Base-by-base conservation (phyloP, 2,329 filamentous ascomycete genomes). In the Cercospora sp. region DNA sequence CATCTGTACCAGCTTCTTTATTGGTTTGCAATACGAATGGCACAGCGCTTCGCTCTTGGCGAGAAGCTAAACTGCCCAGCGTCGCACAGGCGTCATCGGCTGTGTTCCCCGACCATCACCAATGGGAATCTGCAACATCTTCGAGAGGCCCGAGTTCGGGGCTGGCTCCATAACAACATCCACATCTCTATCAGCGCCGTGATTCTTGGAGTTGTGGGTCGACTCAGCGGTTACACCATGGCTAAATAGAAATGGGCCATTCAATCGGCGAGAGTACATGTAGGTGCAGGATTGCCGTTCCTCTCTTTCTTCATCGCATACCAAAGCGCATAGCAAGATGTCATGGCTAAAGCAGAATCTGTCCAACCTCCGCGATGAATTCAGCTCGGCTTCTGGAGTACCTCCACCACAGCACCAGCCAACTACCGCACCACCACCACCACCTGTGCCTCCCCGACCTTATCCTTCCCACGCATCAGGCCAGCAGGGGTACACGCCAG, bases 321-420 rank as follows among this genome's bases (percentile, higher is more conserved):
- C 24, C 59, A 58, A 40, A 21, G 7, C 13, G 28, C 10, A n/a
- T 43, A 37, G 32, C 53, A 57, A 64, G 18, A 64, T 69, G 64
- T 69, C 65, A n/a, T 67, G 64, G 61, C 34, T 67, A 18, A 61
- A 61, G 49, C 67, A 61, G 45, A 55, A 61, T 43, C 59, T 65
- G 24, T 37, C 30, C 49, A 65, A 68, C 28, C 51, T 67, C 32
- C 55, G 64, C 26, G 62, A 65, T 32, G 67, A 68, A 10, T 28
- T 53, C 18, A 51, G 43, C 16, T 26, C 59, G 24, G 37, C 51
- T 16, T 28, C 51, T 34, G 34, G 34, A 21, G 28, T 18, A 34
- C 55, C 57, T 18, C 63, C 28, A 32, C 62, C 64, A n/a, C 62
- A 62, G 32, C 59, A 68, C 18, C 62, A 59, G 45, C 59, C 37